phyloP scores from a whole-genome alignment of 352 stramenopile genomes.

The Peronospora farinosa region DNA sequence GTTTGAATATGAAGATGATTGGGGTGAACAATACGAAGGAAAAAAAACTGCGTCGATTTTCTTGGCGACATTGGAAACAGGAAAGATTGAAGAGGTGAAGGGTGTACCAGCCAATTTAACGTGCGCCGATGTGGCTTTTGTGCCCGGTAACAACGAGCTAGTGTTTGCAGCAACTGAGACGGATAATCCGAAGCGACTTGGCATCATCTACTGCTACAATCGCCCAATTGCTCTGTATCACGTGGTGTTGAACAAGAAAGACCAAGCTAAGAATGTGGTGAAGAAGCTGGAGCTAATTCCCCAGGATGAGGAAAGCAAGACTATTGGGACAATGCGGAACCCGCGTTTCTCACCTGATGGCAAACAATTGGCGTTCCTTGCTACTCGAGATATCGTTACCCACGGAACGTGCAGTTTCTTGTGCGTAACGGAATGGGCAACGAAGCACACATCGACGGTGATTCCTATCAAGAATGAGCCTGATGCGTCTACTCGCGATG shows the following conservation, averaged over 20 bases:
- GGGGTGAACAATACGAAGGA: slow-evolving; percentile 79
- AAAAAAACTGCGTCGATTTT: slow-evolving; percentile 69
- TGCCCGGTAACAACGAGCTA: slow-evolving; percentile 43
- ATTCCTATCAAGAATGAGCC: slow-evolving; percentile 62
- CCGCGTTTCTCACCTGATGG: slow-evolving; percentile 66
- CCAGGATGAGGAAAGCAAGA: slow-evolving; percentile 30
- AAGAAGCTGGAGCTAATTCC: slow-evolving; percentile 37
- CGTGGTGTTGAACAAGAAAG: slow-evolving; percentile 27
- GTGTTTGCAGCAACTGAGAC: slow-evolving; percentile 63
- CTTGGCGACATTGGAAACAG: slow-evolving; percentile 50
- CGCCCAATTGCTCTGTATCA: slow-evolving; percentile 62
- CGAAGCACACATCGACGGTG: slow-evolving; percentile 51
- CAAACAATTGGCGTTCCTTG: slow-evolving; percentile 58
- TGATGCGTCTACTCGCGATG: slow-evolving; percentile 17
- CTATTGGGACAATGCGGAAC: slow-evolving; percentile 47
- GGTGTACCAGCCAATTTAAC: slow-evolving; percentile 48
- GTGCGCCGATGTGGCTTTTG: slow-evolving; percentile 64
- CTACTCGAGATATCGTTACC: slow-evolving; percentile 57
- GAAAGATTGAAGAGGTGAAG: slow-evolving; percentile 59
- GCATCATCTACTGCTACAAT: slow-evolving; percentile 87
- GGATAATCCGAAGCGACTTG: slow-evolving; percentile 49
- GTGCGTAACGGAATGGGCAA: slow-evolving; percentile 53
- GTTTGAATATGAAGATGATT: slow-evolving; percentile 74
- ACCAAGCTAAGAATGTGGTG: slow-evolving; percentile 24
- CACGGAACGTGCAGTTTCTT: slow-evolving; percentile 74